phyloP scores from a whole-genome alignment of 441 rosid species.

The Corymbia citriodora region DNA sequence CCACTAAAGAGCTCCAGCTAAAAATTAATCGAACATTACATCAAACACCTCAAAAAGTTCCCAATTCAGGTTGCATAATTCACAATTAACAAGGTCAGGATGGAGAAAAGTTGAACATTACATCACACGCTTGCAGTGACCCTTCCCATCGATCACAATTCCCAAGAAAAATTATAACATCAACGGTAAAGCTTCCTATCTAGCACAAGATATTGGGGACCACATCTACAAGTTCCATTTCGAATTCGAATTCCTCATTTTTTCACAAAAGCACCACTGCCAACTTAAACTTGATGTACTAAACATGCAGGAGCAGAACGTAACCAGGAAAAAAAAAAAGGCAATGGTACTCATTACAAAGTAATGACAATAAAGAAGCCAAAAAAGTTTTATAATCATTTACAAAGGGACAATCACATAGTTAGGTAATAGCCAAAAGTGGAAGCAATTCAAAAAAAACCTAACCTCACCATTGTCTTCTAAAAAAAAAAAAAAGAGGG shows the following conservation, averaged over 20 bases:
- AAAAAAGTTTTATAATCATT: background rate
- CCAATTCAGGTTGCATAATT: background rate
- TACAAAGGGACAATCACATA: background rate
- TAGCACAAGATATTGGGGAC: background rate
- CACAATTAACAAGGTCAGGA: background rate
- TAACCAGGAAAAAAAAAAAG: background rate
- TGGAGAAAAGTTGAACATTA: background rate
- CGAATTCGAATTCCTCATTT: background rate
- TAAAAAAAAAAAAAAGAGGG: background rate
- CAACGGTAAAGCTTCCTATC: background rate
- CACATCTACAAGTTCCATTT: background rate
- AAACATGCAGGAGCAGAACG: background rate
- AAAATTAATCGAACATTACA: background rate
- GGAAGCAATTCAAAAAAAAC: background rate
- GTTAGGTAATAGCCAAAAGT: background rate
- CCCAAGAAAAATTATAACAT: background rate
- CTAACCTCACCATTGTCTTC: background rate
- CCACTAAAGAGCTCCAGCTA: background rate
- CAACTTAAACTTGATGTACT: background rate
- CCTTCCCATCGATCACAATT: background rate
- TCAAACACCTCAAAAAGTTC: background rate
- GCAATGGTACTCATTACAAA: background rate
- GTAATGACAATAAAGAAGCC: background rate
- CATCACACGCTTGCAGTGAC: background rate
- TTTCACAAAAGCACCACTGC: background rate